Base-by-base conservation (phyloP, 2,329 filamentous ascomycete genomes). In the Penicillium sp. region DNA sequence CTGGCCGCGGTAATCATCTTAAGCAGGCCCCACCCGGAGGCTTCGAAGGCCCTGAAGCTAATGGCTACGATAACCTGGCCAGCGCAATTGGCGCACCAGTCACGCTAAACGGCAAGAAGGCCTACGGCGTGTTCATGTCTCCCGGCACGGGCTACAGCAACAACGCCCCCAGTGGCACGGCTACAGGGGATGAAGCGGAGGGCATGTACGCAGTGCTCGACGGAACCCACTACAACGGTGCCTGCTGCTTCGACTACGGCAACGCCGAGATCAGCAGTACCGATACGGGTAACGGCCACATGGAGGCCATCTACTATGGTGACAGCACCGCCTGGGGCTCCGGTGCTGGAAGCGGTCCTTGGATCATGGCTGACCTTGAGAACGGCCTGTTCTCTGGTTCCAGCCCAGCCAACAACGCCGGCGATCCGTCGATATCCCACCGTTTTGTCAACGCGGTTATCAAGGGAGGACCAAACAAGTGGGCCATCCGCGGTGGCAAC, bases 281-380 rank as follows among this genome's bases (percentile, higher is more conserved):
- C 2, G 82, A 85, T 56, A 81, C 83, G 0, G 86, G 85, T 3
- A 80, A 82, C 51, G 85, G 83, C 16, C 85, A 87, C 64, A 89
- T 89, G 85, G 86, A 89, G 66, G 83, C 85, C 53, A 83, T 88
- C 56, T 88, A 88, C 77, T 88, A 79, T 63, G 85, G 86, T 1
- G 73, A 75, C 67, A 80, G 66, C 68, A 83, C 76, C 0, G 56
- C 57, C 61, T 86, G 83, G 82, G 85, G 85, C 18, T 71, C 69
- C 8, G 85, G 86, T 9, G 54, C 81, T 4, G 85, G 85, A 43
- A 78, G 62, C 42, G 85, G 86, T 0, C 86, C 86, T 0, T 88
- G 85, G 86, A 68, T 88, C 62, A 87, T 88, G 84, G 85, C 85
- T 0, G 86, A 89, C 70, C 78, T 89, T 0, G 86, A 89, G 67